Conservation (phyloP, 2,329 filamentous ascomycete species). For the Acrodontium crateriforme region DNA sequence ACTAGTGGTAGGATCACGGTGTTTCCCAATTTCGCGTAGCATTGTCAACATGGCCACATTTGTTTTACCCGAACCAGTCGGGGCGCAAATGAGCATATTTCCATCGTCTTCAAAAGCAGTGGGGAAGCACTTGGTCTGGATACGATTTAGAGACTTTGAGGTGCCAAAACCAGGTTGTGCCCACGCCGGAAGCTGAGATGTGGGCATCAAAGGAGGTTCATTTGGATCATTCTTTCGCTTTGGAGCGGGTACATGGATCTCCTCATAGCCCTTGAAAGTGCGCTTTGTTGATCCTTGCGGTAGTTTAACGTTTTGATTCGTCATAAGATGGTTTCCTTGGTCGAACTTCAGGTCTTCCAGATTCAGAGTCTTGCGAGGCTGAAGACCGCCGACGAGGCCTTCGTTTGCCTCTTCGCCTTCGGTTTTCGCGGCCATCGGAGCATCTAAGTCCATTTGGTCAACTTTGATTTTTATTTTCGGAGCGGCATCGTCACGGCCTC, state of each 20-base stretch:
- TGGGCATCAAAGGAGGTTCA: conserved; percentile 63
- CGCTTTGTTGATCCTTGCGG: conserved; percentile 91
- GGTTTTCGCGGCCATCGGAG: conserved; percentile 32
- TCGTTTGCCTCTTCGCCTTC: conserved; percentile 47
- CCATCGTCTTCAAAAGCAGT: conserved; percentile 86
- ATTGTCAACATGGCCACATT: conserved; percentile 98
- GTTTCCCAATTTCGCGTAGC: conserved; percentile 89
- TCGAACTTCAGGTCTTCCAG: conserved; percentile 94
- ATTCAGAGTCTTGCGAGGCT: conserved; percentile 79
- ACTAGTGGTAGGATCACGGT: conserved; percentile 77
- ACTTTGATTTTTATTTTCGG: conserved; percentile 67
- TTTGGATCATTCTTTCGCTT: conserved; percentile 72
- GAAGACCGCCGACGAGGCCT: conserved; percentile 64
- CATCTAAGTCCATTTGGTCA: conserved; percentile 66
- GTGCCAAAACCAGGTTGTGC: conserved; percentile 72
- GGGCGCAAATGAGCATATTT: conserved; percentile 95
- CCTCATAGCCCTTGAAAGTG: conserved; percentile 95
- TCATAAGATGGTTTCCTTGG: conserved; percentile 97
- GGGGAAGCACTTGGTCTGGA: conserved; percentile 87
- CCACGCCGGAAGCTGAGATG: conserved; percentile 86
- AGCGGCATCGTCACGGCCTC: conserved; percentile 48
- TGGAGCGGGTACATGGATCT: conserved; percentile 90
- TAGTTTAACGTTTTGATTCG: conserved; percentile 88
- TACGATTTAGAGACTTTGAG: conserved; percentile 79
- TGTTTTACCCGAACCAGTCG: conserved; percentile 94